phyloP scores from a whole-genome alignment of 2,329 filamentous ascomycete species.

The Scytalidium sp. region DNA sequence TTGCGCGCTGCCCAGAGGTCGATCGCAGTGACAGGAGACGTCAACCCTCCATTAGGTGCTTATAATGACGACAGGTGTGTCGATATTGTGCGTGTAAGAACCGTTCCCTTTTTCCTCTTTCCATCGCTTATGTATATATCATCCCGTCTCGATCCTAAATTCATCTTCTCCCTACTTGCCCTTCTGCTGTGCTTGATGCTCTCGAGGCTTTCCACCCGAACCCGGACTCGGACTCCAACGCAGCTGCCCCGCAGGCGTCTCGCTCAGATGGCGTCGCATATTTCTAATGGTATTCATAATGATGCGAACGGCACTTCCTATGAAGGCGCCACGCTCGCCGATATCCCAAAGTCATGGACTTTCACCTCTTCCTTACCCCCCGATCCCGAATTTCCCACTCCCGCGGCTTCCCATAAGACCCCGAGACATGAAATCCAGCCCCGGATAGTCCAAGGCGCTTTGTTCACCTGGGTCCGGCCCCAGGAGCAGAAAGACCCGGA shows the following conservation, averaged over 20 bases:
- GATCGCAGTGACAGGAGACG: no score
- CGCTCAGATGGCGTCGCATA: conserved; percentile 41
- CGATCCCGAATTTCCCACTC: conserved; percentile 76
- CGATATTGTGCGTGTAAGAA: no score
- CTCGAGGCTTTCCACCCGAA: conserved; percentile 19
- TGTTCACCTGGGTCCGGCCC: conserved; percentile 90
- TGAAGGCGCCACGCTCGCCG: conserved; percentile 36
- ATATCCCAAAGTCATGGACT: conserved; percentile 63
- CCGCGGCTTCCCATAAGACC: conserved; percentile 75
- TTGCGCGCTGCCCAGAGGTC: no score
- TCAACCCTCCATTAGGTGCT: no score
- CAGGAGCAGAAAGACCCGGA: conserved; percentile 70
- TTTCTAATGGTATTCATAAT: conserved; percentile 27
- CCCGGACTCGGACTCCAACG: conserved; percentile 3
- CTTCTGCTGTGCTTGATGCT: conserved; percentile 20
- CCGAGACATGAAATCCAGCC: conserved; percentile 75
- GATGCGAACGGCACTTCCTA: conserved; percentile 14
- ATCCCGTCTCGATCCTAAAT: neutral
- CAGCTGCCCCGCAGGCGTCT: conserved; percentile 33
- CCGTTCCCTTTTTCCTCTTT: neutral
- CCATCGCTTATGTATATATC: conserved; percentile 1
- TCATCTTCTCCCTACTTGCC: neutral
- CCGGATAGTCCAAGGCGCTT: conserved; percentile 77
- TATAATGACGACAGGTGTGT: no score
- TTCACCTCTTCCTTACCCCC: conserved; percentile 68